Conservation (phyloP, 129 eudicot species). For the Sambucus nigra region DNA sequence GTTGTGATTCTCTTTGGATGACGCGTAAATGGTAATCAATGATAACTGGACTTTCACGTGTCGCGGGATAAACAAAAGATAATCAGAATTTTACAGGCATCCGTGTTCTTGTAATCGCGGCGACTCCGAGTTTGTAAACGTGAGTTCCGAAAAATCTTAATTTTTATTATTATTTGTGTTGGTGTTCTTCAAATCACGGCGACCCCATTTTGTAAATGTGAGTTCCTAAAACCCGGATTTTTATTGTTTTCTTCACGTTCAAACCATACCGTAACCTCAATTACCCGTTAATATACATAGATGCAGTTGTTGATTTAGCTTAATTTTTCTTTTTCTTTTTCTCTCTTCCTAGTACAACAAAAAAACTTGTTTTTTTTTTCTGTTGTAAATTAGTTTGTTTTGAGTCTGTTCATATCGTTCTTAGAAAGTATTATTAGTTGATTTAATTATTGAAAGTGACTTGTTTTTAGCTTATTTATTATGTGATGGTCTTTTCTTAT, state of each 20-base stretch:
- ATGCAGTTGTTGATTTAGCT: not conserved
- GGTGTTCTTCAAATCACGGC: not conserved
- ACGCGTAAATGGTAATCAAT: not conserved
- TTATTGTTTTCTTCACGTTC: too few species aligned
- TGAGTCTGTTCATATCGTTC: not conserved
- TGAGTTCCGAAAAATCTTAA: not conserved
- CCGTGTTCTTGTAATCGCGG: too few species aligned
- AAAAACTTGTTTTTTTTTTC: not conserved
- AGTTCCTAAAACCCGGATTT: not conserved
- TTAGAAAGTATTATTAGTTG: not conserved
- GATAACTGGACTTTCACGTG: not conserved
- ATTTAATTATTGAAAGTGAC: not conserved
- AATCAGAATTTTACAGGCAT: not conserved
- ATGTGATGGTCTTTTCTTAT: too few species aligned
- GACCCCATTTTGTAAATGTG: not conserved
- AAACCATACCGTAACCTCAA: not conserved
- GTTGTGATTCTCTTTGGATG: conserved; percentile 4
- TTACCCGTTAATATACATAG: not conserved
- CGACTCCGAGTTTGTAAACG: not conserved
- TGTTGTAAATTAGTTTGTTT: too few species aligned
- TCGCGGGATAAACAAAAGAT: not conserved
- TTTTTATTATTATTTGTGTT: too few species aligned
- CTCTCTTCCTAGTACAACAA: not conserved
- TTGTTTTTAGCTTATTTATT: not conserved
- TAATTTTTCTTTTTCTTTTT: too few species aligned